A percentile compares a stretch with the other conserved stretches of the same genome.
These are phyloP conservation scores for Rhizopogon roseolus DNA, from an alignment of 768 basidiomycete species.

Conservation along the genomic window DNA sequence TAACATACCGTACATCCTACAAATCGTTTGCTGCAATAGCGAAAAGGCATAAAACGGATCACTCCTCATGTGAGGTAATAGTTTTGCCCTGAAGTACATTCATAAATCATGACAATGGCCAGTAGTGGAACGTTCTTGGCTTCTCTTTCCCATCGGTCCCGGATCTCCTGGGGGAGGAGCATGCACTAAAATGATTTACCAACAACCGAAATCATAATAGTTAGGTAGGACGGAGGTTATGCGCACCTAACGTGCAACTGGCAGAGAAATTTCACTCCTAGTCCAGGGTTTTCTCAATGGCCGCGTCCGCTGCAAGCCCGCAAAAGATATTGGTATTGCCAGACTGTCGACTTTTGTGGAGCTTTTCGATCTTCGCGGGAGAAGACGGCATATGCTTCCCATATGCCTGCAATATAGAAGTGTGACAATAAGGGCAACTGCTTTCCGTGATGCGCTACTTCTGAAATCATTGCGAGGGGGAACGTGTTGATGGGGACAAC, in stretches of 20 bases:
- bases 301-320: not conserved
- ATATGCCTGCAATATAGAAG: not conserved
- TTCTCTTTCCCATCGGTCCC: conserved; percentile 1
- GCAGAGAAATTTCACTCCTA: not conserved
- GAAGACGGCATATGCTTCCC: not conserved
- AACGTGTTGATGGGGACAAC: too few relatives aligned
- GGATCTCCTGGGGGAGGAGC: not conserved
- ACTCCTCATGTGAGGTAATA: not conserved
- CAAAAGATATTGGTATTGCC: not conserved
- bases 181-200: not conserved
- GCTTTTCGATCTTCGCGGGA: conserved; percentile 1
- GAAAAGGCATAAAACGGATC: not conserved
- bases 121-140: not conserved
- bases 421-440: not conserved
- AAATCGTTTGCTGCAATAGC: not conserved
- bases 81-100: not conserved
- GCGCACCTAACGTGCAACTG: not conserved
- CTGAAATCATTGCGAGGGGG: not conserved
- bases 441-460: not conserved
- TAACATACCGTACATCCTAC: not conserved
- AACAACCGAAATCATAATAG: not conserved
- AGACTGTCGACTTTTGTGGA: not conserved
- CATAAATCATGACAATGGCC: not conserved
- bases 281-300: not conserved
- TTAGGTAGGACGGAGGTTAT: not conserved